Evolutionary conservation across 1,139 yeast species (phyloP), one percentile per base, ranked within the genome.

Genomic region (Sugiyamaella xylanicola): DNA sequence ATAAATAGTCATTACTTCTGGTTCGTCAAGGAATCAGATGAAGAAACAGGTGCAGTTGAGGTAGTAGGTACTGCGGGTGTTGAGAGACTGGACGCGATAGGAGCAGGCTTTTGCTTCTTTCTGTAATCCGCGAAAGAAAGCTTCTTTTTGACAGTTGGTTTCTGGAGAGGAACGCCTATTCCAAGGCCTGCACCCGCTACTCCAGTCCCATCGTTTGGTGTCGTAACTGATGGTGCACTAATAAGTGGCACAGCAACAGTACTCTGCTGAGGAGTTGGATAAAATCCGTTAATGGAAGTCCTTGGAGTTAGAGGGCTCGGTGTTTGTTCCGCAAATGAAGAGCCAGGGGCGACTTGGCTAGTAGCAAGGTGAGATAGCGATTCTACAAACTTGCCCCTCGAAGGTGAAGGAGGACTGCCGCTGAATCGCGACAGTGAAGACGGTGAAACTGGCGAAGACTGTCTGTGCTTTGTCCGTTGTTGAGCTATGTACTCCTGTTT

Each of bases 101-200:
- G n/a, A 1, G 53, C 17, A 9, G 57, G 55, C 29, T 55, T 53
- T 77, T 80, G 83, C 70, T 85, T 86, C 74, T 83, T 85, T 69
- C 84, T 85, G 70, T 88, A 88, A 67, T 88, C 96, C 1, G 95
- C 95, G 72, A 89, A 85, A 36, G 92, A 86, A 59, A 88, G 74
- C 70, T 87, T 87, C 74, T 88, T 88, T 61, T 79, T 81, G 62
- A 72, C 60, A 2, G 60, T 58, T 17, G 59, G 51, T 42, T 69
- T 68, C 4, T 35, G 41, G 15, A 4, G 20, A 4, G 32, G 5
- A 13, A 44, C 22, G 15, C 53, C 46, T 11, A 25, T 48, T 11
- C 53, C 46, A 39, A 32, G 47, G 15, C 43, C 16, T 2, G 68
- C 61, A 9, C 59, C 9, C 9, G 29, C 9, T 9, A 9, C 5